Conservation (phyloP, 1,284 basidiomycete genomes). For the Heterobasidion irregulare region DNA sequence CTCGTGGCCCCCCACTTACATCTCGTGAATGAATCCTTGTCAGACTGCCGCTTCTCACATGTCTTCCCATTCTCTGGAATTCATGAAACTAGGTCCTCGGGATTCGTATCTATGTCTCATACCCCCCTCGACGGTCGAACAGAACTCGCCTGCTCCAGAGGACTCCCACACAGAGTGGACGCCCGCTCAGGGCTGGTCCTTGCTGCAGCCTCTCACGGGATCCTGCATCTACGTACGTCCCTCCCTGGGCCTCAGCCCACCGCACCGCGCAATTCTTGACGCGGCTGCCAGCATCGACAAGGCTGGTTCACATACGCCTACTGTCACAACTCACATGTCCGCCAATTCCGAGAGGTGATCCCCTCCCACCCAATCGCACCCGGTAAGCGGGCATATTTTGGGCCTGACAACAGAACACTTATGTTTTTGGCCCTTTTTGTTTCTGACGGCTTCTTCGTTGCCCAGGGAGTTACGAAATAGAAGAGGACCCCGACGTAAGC, state of each 20-base stretch:
- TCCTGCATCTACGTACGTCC: slow-evolving; percentile 72
- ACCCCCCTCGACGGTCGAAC: slow-evolving; percentile 52
- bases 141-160: slow-evolving; percentile 34
- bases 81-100: slow-evolving; percentile 61
- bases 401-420: slow-evolving; percentile 6
- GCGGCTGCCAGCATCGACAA: slow-evolving; percentile 57
- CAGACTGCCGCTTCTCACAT: slow-evolving; percentile 17
- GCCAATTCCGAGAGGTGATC: slow-evolving; percentile 77
- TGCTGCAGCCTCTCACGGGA: slow-evolving; percentile 68
- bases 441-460: slow-evolving; percentile 2
- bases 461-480: slow-evolving; percentile 12
- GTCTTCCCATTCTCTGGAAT: slow-evolving; percentile 39
- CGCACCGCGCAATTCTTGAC: slow-evolving; percentile 7
- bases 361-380: slow-evolving; percentile 51
- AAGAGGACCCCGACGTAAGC: slow-evolving; percentile 15
- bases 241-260: slow-evolving; percentile 1
- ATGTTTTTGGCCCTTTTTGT: slow-evolving; percentile 4
- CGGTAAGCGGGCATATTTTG: slow-evolving; percentile 33
- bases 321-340: slow-evolving; percentile 84
- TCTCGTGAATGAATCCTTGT: slow-evolving; percentile 4
- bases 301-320: slow-evolving; percentile 96
- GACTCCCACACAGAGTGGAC: slow-evolving; percentile 49
- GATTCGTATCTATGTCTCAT: slow-evolving; percentile 69
- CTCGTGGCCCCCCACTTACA: background rate
- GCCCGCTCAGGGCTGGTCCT: slow-evolving; percentile 69